phyloP scores from a whole-genome alignment of 192 early-diverging fungal genomes.

The Coemansia sp. region DNA sequence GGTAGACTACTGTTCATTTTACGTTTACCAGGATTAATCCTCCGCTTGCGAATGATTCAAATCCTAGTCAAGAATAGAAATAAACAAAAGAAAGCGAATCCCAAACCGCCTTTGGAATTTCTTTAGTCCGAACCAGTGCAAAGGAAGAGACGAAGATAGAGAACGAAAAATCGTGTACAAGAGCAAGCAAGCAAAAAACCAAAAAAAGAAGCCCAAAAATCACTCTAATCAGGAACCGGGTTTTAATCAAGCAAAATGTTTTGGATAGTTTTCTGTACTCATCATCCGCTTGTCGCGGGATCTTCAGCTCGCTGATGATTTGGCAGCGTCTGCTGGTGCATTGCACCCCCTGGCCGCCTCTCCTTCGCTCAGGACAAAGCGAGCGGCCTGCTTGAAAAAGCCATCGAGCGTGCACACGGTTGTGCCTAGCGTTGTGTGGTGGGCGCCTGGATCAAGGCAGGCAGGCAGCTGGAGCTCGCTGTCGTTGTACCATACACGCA shows the following conservation, averaged over 20 bases:
- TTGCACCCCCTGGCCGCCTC: conserved; percentile 20
- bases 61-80: neutral
- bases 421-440: conserved; percentile 40
- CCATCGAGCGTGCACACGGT: conserved; percentile 51
- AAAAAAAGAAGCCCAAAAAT: neutral
- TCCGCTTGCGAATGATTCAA: neutral
- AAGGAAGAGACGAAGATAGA: neutral
- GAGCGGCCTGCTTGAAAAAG: conserved; percentile 51
- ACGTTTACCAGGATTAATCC: neutral
- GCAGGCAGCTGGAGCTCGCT: conserved; percentile 36
- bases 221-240: neutral
- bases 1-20: neutral
- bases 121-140: neutral
- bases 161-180: neutral
- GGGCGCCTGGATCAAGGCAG: conserved; percentile 48
- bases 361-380: conserved; percentile 31
- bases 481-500: conserved; percentile 54
- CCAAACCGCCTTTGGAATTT: neutral
- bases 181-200: no score
- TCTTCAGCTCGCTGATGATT: neutral
- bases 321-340: neutral
- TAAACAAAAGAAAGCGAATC: neutral
- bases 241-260: neutral
- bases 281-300: neutral
- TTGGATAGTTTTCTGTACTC: neutral